Conservation (phyloP, 805 yeast genomes). For the Ogataea pilisensis region DNA sequence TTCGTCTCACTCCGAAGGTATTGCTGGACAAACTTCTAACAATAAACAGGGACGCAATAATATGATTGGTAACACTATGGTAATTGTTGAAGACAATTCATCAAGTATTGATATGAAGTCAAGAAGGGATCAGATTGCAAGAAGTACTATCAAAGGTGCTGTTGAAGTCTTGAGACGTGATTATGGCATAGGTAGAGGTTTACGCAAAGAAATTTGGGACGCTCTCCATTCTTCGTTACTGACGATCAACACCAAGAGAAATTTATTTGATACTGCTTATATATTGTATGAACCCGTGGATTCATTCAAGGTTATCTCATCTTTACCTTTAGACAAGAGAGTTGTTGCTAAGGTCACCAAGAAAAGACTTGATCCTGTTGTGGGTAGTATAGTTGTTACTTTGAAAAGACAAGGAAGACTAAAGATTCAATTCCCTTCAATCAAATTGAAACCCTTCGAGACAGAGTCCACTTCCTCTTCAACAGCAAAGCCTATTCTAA, state of each 20-base stretch:
- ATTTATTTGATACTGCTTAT: conserved; percentile 59
- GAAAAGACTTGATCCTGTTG: conserved; percentile 12
- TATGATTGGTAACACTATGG: conserved; percentile 32
- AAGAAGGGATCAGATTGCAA: conserved; percentile 62
- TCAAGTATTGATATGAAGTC: conserved; percentile 39
- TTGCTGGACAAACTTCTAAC: conserved; percentile 1
- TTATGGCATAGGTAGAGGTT: conserved; percentile 50
- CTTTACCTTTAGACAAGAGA: conserved; percentile 64
- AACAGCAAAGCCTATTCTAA: conserved; percentile 12
- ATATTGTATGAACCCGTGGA: conserved; percentile 62
- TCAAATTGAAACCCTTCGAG: conserved; percentile 23
- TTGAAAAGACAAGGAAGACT: conserved; percentile 59
- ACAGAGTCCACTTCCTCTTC: conserved; percentile 5
- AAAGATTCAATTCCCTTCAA: conserved; percentile 43
- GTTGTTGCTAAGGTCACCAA: conserved; percentile 51
- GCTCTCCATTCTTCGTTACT: conserved; percentile 58
- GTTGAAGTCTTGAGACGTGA: conserved; percentile 61
- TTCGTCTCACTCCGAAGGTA: conserved; percentile 4
- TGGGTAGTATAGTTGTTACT: conserved; percentile 42
- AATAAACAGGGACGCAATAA: neutral
- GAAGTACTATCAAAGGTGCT: conserved; percentile 62
- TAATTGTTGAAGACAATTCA: conserved; percentile 55
- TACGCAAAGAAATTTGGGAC: conserved; percentile 63
- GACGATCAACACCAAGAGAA: conserved; percentile 55
- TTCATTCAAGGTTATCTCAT: conserved; percentile 55